phyloP scores from a whole-genome alignment of 202 grass and related monocot species.

The Tripidium arundinaceum region DNA sequence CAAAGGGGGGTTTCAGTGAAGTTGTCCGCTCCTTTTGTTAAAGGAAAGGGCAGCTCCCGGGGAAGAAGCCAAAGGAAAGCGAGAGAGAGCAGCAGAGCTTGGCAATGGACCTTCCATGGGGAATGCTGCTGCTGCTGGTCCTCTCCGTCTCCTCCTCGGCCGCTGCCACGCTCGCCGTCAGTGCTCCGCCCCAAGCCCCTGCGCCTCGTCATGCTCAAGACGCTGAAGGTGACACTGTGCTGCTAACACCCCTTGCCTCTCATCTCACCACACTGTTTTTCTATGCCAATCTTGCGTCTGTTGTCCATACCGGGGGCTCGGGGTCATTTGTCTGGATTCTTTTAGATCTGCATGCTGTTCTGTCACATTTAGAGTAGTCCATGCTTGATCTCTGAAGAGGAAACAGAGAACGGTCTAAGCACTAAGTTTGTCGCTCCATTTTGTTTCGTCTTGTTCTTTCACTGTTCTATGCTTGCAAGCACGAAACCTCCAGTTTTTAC shows the following conservation, averaged over 20 bases:
- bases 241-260: background rate
- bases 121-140: slow-evolving; percentile 8
- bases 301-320: background rate
- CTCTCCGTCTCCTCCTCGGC: slow-evolving; percentile 26
- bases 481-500: background rate
- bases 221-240: slow-evolving; percentile 26
- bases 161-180: slow-evolving; percentile 32
- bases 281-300: background rate
- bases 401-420: no score
- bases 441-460: background rate
- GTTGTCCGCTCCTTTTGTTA: background rate
- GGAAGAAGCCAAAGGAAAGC: background rate
- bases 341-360: background rate
- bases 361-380: background rate
- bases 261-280: background rate
- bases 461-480: background rate
- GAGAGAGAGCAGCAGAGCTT: background rate
- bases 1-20: background rate
- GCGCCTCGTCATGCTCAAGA: slow-evolving; percentile 19
- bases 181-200: slow-evolving; percentile 2
- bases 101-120: slow-evolving; percentile 40
- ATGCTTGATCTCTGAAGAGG: background rate
- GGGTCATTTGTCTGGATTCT: background rate
- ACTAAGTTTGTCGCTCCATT: background rate
- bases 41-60: background rate